phyloP scores from a whole-genome alignment of 73 alveolate genomes.

The Urostyla sp. region DNA sequence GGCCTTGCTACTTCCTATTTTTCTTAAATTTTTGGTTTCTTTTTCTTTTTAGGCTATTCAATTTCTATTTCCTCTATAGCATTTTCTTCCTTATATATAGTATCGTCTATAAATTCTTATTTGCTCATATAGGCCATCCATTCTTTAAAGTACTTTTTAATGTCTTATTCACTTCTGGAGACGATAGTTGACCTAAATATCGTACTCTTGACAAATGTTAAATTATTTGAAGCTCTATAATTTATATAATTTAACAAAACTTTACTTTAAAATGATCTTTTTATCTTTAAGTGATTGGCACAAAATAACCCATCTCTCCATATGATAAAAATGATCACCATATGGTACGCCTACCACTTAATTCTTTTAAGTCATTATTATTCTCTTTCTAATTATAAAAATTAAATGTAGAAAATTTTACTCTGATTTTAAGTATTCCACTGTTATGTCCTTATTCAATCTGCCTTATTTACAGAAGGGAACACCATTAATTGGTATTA shows the following conservation, averaged over 20 bases:
- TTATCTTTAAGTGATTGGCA: not conserved
- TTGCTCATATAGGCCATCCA: not conserved
- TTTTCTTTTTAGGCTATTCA: not conserved
- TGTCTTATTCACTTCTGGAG: constrained; percentile 4
- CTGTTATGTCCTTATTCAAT: not conserved
- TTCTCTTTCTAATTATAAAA: not conserved
- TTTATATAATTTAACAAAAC: not conserved
- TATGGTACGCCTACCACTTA: constrained; percentile 37
- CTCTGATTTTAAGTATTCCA: not conserved
- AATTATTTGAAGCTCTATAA: constrained; percentile 15
- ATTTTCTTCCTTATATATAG: not conserved
- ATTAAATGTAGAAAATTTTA: not conserved
- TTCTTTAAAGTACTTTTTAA: constrained; percentile 20
- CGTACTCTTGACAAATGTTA: constrained; percentile 24
- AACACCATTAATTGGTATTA: constrained; percentile 27
- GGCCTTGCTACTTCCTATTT: not conserved
- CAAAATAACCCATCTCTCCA: constrained; percentile 32
- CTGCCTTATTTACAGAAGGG: constrained; percentile 18
- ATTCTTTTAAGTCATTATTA: not conserved
- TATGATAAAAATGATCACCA: constrained; percentile 53
- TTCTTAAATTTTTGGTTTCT: not conserved
- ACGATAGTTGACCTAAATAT: constrained; percentile 5
- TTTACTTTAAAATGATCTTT: constrained; percentile 15
- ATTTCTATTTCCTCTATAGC: not conserved
- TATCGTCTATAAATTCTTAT: not conserved